Evolutionary conservation across 768 basidiomycete genomes (phyloP).

Genomic region (Tylopilus rubrobrunneus): DNA sequence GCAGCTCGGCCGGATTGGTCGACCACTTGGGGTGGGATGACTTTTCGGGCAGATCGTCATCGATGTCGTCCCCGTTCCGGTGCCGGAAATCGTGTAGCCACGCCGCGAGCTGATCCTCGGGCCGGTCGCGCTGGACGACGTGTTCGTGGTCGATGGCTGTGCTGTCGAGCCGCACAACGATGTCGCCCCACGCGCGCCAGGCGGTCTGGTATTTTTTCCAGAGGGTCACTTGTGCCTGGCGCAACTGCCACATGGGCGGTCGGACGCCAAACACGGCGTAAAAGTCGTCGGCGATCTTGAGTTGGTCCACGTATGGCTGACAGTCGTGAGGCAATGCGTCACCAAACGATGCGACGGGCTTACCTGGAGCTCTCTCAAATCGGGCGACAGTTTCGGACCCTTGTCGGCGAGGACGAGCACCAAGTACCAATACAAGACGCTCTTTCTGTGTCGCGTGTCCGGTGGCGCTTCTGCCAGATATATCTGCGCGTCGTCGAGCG

Average conservation of each 20-base stretch:
- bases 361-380: slow-evolving; percentile 52
- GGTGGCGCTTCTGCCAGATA: slow-evolving; percentile 57
- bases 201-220: slow-evolving; percentile 43
- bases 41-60: slow-evolving; percentile 26
- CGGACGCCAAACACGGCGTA: slow-evolving; percentile 41
- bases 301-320: slow-evolving; percentile 38
- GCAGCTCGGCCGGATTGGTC: slow-evolving; percentile 47
- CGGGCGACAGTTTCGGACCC: slow-evolving; percentile 45
- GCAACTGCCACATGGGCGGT: slow-evolving; percentile 49
- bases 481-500: slow-evolving; percentile 52
- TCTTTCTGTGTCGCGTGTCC: slow-evolving; percentile 58
- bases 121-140: slow-evolving; percentile 34
- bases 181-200: slow-evolving; percentile 42
- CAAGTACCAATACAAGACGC: slow-evolving; percentile 57
- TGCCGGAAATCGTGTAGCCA: slow-evolving; percentile 53
- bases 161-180: slow-evolving; percentile 38
- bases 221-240: slow-evolving; percentile 51
- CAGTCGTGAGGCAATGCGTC: background rate
- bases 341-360: background rate
- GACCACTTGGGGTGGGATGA: slow-evolving; percentile 45
- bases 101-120: slow-evolving; percentile 53
- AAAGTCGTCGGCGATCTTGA: slow-evolving; percentile 53
- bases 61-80: slow-evolving; percentile 37
- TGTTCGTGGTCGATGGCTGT: slow-evolving; percentile 28
- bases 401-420: slow-evolving; percentile 48